Evolutionary conservation across 2,329 filamentous ascomycete species (phyloP).

Genomic region (Leptoxyphium fumago): DNA sequence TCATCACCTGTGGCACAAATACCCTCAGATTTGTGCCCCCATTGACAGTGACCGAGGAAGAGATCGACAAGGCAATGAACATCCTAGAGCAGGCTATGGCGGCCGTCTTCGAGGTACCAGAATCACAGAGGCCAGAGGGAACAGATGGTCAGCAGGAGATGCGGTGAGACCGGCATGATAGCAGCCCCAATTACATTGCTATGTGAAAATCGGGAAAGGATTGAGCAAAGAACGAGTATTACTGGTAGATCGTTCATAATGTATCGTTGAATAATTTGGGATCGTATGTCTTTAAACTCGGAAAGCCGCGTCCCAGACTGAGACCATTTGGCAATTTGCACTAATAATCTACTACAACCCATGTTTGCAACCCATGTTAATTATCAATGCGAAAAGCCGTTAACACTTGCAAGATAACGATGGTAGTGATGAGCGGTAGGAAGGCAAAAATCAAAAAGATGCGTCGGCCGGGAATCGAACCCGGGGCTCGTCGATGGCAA

Average conservation of each 20-base stretch:
- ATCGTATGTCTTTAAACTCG: too few species aligned
- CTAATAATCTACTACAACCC: too few species aligned
- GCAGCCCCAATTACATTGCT: too few species aligned
- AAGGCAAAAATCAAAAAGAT: background rate
- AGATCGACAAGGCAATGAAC: slow-evolving; percentile 63
- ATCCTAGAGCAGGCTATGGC: slow-evolving; percentile 58
- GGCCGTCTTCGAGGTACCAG: slow-evolving; percentile 32
- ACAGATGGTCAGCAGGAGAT: slow-evolving; percentile 33
- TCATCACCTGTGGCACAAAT: slow-evolving; percentile 89
- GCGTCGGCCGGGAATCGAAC: slow-evolving; percentile 6
- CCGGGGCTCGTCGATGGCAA: slow-evolving; percentile 6
- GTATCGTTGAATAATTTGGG: too few species aligned
- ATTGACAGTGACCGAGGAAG: slow-evolving; percentile 61
- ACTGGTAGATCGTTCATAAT: too few species aligned
- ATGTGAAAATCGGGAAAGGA: too few species aligned
- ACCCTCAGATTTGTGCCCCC: slow-evolving; percentile 86
- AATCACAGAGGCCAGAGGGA: slow-evolving; percentile 19
- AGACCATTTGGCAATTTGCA: too few species aligned
- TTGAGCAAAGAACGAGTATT: too few species aligned
- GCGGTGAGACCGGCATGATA: slow-evolving; percentile 4
- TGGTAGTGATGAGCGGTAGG: background rate
- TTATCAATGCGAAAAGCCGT: too few species aligned
- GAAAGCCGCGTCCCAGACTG: too few species aligned
- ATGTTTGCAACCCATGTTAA: too few species aligned
- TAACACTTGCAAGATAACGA: too few species aligned